These are phyloP conservation scores for Lippia alba DNA, from an alignment of 305 asterid species.

Conservation along the genomic window DNA sequence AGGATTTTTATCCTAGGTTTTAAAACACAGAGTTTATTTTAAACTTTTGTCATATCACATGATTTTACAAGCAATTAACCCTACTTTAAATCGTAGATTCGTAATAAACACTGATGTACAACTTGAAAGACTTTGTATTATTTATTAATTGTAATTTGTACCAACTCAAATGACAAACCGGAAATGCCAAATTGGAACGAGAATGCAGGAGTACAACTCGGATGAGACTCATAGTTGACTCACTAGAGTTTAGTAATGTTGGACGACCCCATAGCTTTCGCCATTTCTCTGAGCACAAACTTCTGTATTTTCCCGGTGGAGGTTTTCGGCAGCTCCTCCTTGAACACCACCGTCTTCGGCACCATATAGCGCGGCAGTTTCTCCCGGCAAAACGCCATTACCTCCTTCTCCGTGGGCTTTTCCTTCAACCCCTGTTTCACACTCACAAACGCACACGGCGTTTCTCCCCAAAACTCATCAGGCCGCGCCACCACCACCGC, in stretches of 20 bases:
- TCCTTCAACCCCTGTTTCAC: slow-evolving; percentile 52
- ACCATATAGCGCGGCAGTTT: slow-evolving; percentile 78
- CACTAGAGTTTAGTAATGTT: slow-evolving; percentile 50
- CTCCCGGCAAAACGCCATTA: slow-evolving; percentile 58
- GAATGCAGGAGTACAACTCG: not conserved
- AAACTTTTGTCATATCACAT: no score
- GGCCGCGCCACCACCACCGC: slow-evolving; percentile 97
- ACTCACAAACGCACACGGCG: slow-evolving; percentile 89
- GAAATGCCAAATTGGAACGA: not conserved
- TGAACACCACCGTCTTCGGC: slow-evolving; percentile 72
- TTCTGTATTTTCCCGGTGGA: slow-evolving; percentile 89
- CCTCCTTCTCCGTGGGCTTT: slow-evolving; percentile 58
- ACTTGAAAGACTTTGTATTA: no score
- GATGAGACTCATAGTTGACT: not conserved
- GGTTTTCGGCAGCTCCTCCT: slow-evolving; percentile 79
- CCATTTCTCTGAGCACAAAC: slow-evolving; percentile 64
- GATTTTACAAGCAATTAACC: no score
- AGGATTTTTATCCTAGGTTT: no score
- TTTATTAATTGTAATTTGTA: no score
- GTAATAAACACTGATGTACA: no score
- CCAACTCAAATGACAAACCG: no score
- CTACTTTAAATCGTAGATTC: no score
- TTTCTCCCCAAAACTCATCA: slow-evolving; percentile 88
- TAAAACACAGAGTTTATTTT: no score
- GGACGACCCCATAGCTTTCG: slow-evolving; percentile 55